These are phyloP conservation scores for Neurospora terricola DNA, from an alignment of 495 filamentous ascomycete species.

Conservation along the genomic window DNA sequence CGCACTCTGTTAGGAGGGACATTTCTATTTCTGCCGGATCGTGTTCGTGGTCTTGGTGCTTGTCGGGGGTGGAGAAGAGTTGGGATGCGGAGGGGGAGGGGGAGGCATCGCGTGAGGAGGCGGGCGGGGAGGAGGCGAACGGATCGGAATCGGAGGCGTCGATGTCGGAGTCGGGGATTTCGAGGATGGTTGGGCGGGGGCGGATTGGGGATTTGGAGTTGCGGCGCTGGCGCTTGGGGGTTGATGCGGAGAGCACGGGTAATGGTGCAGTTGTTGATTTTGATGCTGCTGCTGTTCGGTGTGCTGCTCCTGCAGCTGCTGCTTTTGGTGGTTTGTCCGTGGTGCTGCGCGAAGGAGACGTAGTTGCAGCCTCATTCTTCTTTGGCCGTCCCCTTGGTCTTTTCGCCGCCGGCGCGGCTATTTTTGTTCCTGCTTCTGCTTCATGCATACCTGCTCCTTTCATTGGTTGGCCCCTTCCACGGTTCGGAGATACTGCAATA, in stretches of 20 bases:
- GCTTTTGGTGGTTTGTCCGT: neutral
- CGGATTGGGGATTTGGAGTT: neutral
- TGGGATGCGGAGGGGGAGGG: constrained; percentile 22
- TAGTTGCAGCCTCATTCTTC: constrained; percentile 2
- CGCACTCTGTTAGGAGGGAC: constrained; percentile 27
- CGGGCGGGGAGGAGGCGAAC: constrained; percentile 8
- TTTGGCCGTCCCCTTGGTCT: constrained; percentile 15
- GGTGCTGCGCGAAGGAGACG: neutral
- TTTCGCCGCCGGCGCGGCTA: neutral
- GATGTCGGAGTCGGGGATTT: constrained; percentile 59
- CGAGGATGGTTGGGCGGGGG: constrained; percentile 27
- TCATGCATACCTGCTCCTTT: neutral
- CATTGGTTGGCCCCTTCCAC: neutral
- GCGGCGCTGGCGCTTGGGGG: constrained; percentile 7
- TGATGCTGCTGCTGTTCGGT: constrained; percentile 3
- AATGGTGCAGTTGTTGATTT: constrained; percentile 7
- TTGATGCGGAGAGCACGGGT: constrained; percentile 6
- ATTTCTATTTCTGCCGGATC: constrained; percentile 12
- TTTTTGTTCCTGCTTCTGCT: neutral
- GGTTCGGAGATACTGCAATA: neutral
- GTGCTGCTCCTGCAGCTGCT: neutral
- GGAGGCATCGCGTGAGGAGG: constrained; percentile 2
- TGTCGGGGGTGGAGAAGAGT: constrained; percentile 24
- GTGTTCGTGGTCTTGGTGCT: neutral
- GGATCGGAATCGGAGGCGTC: constrained; percentile 38